Evolutionary conservation across 169 alveolate species (phyloP).

Genomic region (Ichthyophthirius multifiliis): DNA sequence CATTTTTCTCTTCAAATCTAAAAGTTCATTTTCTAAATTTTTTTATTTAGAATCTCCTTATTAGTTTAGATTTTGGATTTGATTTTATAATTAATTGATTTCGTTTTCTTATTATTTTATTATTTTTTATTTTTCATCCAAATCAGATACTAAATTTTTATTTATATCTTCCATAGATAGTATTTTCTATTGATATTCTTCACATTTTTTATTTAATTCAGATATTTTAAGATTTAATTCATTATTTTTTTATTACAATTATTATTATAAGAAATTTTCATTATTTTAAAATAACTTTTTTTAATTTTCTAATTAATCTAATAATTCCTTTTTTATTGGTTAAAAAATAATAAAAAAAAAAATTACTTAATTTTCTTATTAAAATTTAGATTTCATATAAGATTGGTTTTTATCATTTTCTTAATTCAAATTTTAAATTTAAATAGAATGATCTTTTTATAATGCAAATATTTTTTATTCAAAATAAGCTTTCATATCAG

Average conservation of each 20-base stretch:
- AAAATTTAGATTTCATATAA: background rate
- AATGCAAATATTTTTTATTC: too few relatives aligned
- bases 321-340: too few relatives aligned
- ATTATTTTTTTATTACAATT: background rate
- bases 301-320: too few relatives aligned
- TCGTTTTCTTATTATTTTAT: background rate
- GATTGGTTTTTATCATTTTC: too few relatives aligned
- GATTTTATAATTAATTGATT: background rate
- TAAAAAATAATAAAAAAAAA: too few relatives aligned
- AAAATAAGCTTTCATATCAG: too few relatives aligned
- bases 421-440: too few relatives aligned
- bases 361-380: background rate
- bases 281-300: background rate
- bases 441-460: too few relatives aligned
- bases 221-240: constrained; percentile 19
- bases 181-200: constrained; percentile 17
- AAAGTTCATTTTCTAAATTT: constrained; percentile 31
- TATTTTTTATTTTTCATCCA: constrained; percentile 14
- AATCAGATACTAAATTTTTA: background rate
- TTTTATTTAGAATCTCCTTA: constrained; percentile 19
- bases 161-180: background rate
- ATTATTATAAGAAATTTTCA: background rate
- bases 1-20: constrained; percentile 22
- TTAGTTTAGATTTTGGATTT: background rate
- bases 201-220: constrained; percentile 17